A percentile compares a stretch with the other conserved stretches of the same genome.
Evolutionary conservation across 352 stramenopile genomes (phyloP).

Genomic region (Phytophthora hybrid): DNA sequence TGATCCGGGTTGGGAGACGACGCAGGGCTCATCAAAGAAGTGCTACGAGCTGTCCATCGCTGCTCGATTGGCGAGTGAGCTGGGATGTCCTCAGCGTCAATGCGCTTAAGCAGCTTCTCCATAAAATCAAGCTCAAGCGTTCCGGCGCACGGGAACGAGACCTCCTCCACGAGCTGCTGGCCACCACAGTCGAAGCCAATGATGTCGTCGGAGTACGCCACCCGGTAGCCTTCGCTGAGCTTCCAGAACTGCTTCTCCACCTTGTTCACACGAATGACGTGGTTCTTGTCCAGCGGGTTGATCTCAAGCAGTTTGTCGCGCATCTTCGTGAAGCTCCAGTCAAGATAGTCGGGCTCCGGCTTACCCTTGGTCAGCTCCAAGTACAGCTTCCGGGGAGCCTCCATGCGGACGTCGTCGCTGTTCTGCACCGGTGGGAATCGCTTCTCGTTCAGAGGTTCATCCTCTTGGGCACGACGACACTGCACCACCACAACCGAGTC

Average conservation of each 20-base stretch:
- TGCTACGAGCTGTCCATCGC: constrained; percentile 94
- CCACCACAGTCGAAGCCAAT: constrained; percentile 99
- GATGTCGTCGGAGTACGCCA: constrained; percentile 94
- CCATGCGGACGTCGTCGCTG: constrained; percentile 73
- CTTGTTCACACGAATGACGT: constrained; percentile 95
- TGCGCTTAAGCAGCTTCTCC: constrained; percentile 91
- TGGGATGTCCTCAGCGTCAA: constrained; percentile 93
- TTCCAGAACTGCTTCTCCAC: constrained; percentile 97
- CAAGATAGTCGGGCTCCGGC: constrained; percentile 67
- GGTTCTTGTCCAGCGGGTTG: constrained; percentile 90
- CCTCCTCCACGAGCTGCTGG: constrained; percentile 98
- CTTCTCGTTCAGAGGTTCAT: constrained; percentile 50
- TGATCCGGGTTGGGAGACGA: constrained; percentile 70
- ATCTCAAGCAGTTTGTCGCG: constrained; percentile 85
- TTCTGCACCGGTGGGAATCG: constrained; percentile 55
- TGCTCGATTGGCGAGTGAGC: constrained; percentile 98
- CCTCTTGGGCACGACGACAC: constrained; percentile 66
- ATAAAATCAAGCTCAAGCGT: constrained; percentile 95
- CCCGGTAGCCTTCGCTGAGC: constrained; percentile 91
- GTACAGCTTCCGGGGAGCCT: constrained; percentile 84
- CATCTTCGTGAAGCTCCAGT: constrained; percentile 87
- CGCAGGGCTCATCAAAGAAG: constrained; percentile 94
- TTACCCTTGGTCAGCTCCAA: constrained; percentile 67
- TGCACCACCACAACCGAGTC: constrained; percentile 96
- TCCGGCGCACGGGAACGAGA: constrained; percentile 92